phyloP scores from a whole-genome alignment of 768 basidiomycete species.

The Mycena amicta region DNA sequence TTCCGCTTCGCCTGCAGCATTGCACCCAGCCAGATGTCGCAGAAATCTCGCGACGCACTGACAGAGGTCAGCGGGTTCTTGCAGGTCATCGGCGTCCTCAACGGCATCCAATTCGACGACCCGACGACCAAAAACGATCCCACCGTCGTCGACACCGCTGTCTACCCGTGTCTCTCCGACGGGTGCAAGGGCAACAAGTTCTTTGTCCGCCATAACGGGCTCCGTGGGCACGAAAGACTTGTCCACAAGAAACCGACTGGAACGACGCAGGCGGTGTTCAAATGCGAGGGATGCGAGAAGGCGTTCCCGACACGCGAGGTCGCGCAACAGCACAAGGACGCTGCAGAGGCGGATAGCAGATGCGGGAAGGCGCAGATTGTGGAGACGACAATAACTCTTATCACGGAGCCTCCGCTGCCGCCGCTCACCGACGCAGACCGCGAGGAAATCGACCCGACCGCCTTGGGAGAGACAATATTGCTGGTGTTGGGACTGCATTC shows the following conservation, averaged over 20 bases:
- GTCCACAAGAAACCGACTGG: slow-evolving; percentile 70
- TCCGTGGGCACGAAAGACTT: slow-evolving; percentile 68
- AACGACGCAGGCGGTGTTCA: slow-evolving; percentile 55
- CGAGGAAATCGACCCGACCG: slow-evolving; percentile 56
- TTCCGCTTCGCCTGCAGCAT: slow-evolving; percentile 60
- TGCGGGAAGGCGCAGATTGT: slow-evolving; percentile 62
- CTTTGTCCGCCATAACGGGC: slow-evolving; percentile 68
- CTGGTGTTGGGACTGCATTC: slow-evolving; percentile 57
- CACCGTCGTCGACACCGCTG: slow-evolving; percentile 69
- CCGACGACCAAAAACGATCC: slow-evolving; percentile 37
- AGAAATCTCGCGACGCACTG: slow-evolving; percentile 53
- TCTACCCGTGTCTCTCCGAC: slow-evolving; percentile 75
- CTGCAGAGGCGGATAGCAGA: slow-evolving; percentile 50
- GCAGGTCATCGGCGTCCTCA: slow-evolving; percentile 80
- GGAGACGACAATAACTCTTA: slow-evolving; percentile 72
- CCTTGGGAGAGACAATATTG: slow-evolving; percentile 53
- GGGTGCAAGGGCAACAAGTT: slow-evolving; percentile 69
- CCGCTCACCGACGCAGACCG: slow-evolving; percentile 55
- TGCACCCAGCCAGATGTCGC: slow-evolving; percentile 57
- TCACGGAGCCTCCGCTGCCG: slow-evolving; percentile 45
- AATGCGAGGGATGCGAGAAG: slow-evolving; percentile 74
- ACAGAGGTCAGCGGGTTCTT: slow-evolving; percentile 83
- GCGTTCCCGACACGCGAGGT: slow-evolving; percentile 79
- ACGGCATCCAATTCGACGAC: slow-evolving; percentile 69
- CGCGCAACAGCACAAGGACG: slow-evolving; percentile 76